Evolutionary conservation across 352 stramenopile species (phyloP).

Genomic region (Pythium myriotylum): DNA sequence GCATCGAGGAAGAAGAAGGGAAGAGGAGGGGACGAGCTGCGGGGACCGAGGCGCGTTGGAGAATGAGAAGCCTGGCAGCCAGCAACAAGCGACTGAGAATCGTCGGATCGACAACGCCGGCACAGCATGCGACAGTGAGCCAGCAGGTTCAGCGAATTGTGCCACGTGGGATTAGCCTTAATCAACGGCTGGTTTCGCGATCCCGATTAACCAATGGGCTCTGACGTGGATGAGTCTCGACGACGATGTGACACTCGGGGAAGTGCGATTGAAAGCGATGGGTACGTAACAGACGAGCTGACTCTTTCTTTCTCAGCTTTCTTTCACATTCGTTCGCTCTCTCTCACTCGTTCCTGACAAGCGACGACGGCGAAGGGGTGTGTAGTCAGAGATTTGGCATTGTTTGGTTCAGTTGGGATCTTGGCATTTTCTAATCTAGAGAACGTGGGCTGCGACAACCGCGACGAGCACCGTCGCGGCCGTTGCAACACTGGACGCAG

Average conservation of each 20-base stretch:
- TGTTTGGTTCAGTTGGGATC: neutral
- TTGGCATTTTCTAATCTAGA: constrained; percentile 4
- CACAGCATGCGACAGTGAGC: neutral
- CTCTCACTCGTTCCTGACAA: neutral
- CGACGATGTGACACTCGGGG: neutral
- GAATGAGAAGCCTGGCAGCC: constrained; percentile 3
- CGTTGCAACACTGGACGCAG: constrained; percentile 2
- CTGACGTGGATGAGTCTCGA: neutral
- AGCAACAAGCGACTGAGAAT: neutral
- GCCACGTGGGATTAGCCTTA: neutral
- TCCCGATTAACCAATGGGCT: neutral
- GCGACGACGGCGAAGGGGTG: too few relatives aligned
- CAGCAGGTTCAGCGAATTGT: neutral
- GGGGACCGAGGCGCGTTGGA: constrained; percentile 5
- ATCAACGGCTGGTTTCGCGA: neutral
- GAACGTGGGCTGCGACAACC: neutral
- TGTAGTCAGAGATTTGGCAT: neutral
- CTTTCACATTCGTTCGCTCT: neutral
- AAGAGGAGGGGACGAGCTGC: neutral
- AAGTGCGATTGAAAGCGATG: neutral
- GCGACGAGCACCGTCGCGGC: constrained; percentile 15
- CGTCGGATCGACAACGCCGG: neutral
- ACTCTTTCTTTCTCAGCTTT: neutral
- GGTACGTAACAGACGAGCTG: neutral
- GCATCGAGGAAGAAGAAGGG: neutral